These are phyloP conservation scores for Ceratocystis smalleyi DNA, from an alignment of 2,329 filamentous ascomycete species.

Conservation along the genomic window DNA sequence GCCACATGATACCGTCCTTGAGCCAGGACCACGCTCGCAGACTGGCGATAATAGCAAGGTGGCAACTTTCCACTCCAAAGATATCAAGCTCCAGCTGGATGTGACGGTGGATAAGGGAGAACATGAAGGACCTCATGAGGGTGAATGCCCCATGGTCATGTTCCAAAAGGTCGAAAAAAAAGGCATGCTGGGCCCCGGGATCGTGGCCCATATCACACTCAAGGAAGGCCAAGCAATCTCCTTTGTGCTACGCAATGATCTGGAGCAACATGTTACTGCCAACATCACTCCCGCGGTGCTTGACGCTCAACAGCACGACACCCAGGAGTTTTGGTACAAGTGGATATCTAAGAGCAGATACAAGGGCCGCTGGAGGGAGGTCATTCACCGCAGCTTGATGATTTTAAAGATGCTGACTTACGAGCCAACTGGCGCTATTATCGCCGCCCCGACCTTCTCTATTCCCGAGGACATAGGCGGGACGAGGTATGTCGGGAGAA, in stretches of 20 bases:
- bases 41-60: conserved; percentile 37
- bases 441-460: conserved; percentile 63
- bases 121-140: conserved; percentile 25
- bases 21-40: conserved; percentile 29
- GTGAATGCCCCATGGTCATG: conserved; percentile 34
- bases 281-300: conserved; percentile 43
- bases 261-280: conserved; percentile 39
- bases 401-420: conserved; percentile 63
- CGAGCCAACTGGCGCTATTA: conserved; percentile 62
- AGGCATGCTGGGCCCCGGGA: conserved; percentile 44
- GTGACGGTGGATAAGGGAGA: conserved; percentile 49
- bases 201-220: conserved; percentile 44
- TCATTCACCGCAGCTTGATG: conserved; percentile 54
- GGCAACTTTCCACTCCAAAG: conserved; percentile 45
- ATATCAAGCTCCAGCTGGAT: conserved; percentile 49
- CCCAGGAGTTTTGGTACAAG: conserved; percentile 55
- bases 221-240: conserved; percentile 53
- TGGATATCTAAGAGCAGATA: conserved; percentile 60
- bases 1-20: conserved; percentile 42
- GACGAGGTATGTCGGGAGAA: conserved; percentile 25
- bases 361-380: conserved; percentile 56
- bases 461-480: conserved; percentile 61
- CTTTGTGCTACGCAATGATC: conserved; percentile 51
- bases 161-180: conserved; percentile 39
- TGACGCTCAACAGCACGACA: conserved; percentile 50